Percentiles rank a stretch among this genome's conserved stretches.
Conservation (phyloP, 257 asterid species). For the Solanum arcanum region DNA sequence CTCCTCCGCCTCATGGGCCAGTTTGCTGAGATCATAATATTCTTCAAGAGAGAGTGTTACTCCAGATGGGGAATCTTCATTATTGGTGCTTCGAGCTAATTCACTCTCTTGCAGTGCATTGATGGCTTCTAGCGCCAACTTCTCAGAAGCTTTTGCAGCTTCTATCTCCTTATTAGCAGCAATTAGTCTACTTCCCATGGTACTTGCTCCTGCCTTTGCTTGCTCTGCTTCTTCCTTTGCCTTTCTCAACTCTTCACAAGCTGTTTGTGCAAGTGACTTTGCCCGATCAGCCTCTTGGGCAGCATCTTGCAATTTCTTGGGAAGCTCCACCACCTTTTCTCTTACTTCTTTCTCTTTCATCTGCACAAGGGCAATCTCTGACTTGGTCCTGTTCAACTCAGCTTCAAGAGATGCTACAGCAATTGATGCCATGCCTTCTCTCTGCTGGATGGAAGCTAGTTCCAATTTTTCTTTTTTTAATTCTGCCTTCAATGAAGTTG, state of each 20-base stretch:
- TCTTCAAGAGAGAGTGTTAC: slow-evolving; percentile 67
- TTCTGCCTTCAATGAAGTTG: slow-evolving; percentile 48
- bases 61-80: slow-evolving; percentile 39
- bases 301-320: slow-evolving; percentile 59
- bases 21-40: slow-evolving; percentile 80
- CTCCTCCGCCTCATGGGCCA: slow-evolving; percentile 84
- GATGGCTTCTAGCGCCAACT: slow-evolving; percentile 80
- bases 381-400: slow-evolving; percentile 47
- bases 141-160: slow-evolving; percentile 86
- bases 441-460: slow-evolving; percentile 44
- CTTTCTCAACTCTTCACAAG: slow-evolving; percentile 44
- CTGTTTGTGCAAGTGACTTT: slow-evolving; percentile 32
- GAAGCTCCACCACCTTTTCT: slow-evolving; percentile 65
- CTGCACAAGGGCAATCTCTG: slow-evolving; percentile 46
- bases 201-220: slow-evolving; percentile 55
- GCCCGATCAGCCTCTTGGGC: slow-evolving; percentile 64
- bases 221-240: slow-evolving; percentile 75
- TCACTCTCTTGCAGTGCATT: slow-evolving; percentile 77
- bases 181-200: slow-evolving; percentile 51
- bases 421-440: slow-evolving; percentile 86
- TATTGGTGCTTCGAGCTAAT: slow-evolving; percentile 28
- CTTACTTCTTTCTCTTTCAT: slow-evolving; percentile 56
- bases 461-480: slow-evolving; percentile 60
- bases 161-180: slow-evolving; percentile 84
- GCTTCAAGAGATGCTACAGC: slow-evolving; percentile 76